Evolutionary conservation across 352 stramenopile species (phyloP), one percentile per base, ranked within the genome.

Genomic region (Blastocystis sp.): DNA sequence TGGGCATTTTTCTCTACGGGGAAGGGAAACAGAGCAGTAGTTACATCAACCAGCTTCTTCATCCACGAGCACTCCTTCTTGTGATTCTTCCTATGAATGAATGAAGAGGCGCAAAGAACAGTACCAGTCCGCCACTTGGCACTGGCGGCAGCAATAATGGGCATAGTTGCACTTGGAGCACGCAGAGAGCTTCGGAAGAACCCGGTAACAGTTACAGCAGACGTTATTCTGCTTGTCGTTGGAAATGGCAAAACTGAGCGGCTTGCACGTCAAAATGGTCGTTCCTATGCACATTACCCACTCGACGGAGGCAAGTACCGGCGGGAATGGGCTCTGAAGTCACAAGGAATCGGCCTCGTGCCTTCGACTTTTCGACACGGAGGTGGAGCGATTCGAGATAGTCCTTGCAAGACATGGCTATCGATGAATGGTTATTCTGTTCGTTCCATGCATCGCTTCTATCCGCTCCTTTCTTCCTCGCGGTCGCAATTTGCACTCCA

Each of bases 111-210:
- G 21, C n/a, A 56, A 3, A 23, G n/a, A 52, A 52, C n/a, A 1
- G 38, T n/a, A 84, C 74, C 74, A 84, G n/a, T 84, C 74, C n/a
- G 38, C 40, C 1, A 84, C 74, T 84, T 84, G 74, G 34, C 74
- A 84, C 17, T 69, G 11, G 28, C 60, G 52, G 43, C 52, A 70
- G 45, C 74, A 84, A 41, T 84, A 84, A 28, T 53, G 74, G 11
- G 60, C 56, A 23, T 56, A 84, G 23, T 59, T 43, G 48, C 74
- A 84, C 74, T 84, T 84, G 17, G 4, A n/a, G 45, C 74, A 84
- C 23, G 52, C 21, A 17, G 48, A 43, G 7, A 69, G 48, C n/a
- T 84, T 84, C 5, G 48, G 21, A n/a, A 48, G 56, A 4, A 45
- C 56, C 2, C 69, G 67, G 14, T 38, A 48, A 38, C 74, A 84